Percentiles rank a stretch among this genome's conserved stretches.
phyloP scores from a whole-genome alignment of 805 yeast species.

The Pichia eremophila region DNA sequence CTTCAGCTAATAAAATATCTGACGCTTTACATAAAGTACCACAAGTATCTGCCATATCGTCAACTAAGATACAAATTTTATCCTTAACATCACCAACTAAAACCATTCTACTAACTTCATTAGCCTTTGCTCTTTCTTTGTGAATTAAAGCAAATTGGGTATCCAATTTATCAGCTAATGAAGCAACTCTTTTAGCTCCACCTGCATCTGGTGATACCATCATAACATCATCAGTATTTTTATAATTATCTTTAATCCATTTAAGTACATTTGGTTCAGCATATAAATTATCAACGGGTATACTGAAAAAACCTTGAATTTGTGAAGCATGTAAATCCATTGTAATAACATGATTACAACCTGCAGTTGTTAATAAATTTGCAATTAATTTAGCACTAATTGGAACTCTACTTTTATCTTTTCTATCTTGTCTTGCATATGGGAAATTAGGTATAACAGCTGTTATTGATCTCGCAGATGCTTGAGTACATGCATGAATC shows the following conservation, averaged over 20 bases:
- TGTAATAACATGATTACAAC: conserved; percentile 91
- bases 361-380: conserved; percentile 83
- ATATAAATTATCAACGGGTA: conserved; percentile 91
- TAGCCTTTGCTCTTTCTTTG: conserved; percentile 91
- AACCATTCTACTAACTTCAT: conserved; percentile 92
- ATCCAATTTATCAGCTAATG: conserved; percentile 85
- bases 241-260: conserved; percentile 58
- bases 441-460: conserved; percentile 95
- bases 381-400: conserved; percentile 93
- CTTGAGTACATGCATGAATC: conserved; percentile 92
- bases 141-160: conserved; percentile 92
- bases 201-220: conserved; percentile 98
- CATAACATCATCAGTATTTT: conserved; percentile 49
- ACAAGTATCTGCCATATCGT: conserved; percentile 98
- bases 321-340: conserved; percentile 97
- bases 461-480: conserved; percentile 88
- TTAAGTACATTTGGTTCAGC: conserved; percentile 88
- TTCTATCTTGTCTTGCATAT: conserved; percentile 94
- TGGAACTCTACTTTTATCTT: conserved; percentile 93
- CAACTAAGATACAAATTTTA: conserved; percentile 78
- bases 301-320: conserved; percentile 92
- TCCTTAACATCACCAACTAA: conserved; percentile 88
- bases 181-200: conserved; percentile 96
- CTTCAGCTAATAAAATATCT: conserved; percentile 68
- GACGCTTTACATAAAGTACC: conserved; percentile 95